Evolutionary conservation across 495 filamentous ascomycete species (phyloP), one percentile per base, ranked within the genome.

Genomic region (Evernia prunastri): DNA sequence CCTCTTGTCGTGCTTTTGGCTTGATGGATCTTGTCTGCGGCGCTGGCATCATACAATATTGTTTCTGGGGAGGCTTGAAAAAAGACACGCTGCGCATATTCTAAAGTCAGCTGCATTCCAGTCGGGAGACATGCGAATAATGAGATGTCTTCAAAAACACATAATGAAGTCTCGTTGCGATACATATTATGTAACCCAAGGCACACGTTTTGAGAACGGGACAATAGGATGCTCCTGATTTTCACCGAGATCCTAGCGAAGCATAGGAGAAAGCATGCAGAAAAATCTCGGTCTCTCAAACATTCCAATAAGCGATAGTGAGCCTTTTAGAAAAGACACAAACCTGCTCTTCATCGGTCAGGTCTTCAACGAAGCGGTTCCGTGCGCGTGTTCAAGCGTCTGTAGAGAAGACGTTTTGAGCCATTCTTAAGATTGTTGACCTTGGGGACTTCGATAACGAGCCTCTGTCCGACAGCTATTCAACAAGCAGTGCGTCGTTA

Each of bases 1-100:
- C 53, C 51, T 43, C 73, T 68, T 15, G 60, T 69, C 36, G 64
- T 71, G 60, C 75, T 77, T 3, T 42, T 58, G 13, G 42, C 51
- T 39, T 63, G 58, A 56, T 74, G 66, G 20, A 39, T 58, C 58
- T 72, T 75, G 20, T 74, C 63, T 11, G 66, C 58, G 18, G 66
- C 69, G 62, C 71, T 76, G 8, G 73, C 73, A 56, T 66, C 61
- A 54, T 73, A 75, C 60, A 75, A 69, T 36, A 73, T 47, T 8
- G 61, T 68, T 49, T 76, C 74, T 3, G 67, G 63, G 18, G 71
- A 64, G 9, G 68, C 70, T 60, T 63, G 59, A 8, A 29, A 42
- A 39, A 60, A 70, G n/a, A 77, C 40, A 2, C n/a, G 53, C 51
- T 51, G 6, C 12, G n/a, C 47, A 31, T 13, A 15, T 17, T 27